Conservation (phyloP, 352 stramenopile genomes). For the Pythium phragmiticola region DNA sequence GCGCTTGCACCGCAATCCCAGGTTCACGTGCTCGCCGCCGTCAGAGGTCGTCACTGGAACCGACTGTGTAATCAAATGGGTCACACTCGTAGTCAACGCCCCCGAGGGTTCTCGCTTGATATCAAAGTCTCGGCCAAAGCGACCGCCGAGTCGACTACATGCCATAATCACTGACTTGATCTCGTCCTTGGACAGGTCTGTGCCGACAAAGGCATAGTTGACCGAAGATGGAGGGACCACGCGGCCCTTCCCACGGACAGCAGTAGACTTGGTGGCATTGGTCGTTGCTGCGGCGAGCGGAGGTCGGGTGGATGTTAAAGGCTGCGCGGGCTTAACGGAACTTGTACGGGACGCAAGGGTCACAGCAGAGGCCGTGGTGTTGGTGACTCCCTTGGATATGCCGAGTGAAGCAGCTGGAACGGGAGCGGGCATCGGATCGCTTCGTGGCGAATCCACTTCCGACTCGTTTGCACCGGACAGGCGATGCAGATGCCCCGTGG, state of each 20-base stretch:
- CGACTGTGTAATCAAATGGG: slow-evolving; percentile 74
- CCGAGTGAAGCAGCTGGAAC: not conserved
- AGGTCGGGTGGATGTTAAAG: not conserved
- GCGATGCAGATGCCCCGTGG: slow-evolving; percentile 10
- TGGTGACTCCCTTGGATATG: not conserved
- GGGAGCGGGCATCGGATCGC: not conserved
- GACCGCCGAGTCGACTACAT: slow-evolving; percentile 59
- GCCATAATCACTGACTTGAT: slow-evolving; percentile 53
- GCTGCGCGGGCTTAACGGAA: not conserved
- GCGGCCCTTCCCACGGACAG: not conserved
- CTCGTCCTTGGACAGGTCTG: slow-evolving; percentile 55
- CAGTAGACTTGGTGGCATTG: not conserved
- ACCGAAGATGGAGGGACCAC: not conserved
- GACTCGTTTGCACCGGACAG: slow-evolving; percentile 18
- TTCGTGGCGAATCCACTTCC: slow-evolving; percentile 19
- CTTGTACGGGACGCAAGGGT: slow-evolving; percentile 3
- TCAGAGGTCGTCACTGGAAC: slow-evolving; percentile 23
- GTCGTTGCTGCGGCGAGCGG: not conserved
- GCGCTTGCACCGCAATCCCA: slow-evolving; percentile 60
- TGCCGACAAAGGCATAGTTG: slow-evolving; percentile 35
- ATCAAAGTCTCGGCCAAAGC: slow-evolving; percentile 75
- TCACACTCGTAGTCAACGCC: slow-evolving; percentile 55
- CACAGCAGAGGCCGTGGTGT: not conserved
- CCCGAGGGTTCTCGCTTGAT: slow-evolving; percentile 40
- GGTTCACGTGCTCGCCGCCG: not conserved